Conservation (phyloP, 352 stramenopile genomes). For the Bremia lactucae region DNA sequence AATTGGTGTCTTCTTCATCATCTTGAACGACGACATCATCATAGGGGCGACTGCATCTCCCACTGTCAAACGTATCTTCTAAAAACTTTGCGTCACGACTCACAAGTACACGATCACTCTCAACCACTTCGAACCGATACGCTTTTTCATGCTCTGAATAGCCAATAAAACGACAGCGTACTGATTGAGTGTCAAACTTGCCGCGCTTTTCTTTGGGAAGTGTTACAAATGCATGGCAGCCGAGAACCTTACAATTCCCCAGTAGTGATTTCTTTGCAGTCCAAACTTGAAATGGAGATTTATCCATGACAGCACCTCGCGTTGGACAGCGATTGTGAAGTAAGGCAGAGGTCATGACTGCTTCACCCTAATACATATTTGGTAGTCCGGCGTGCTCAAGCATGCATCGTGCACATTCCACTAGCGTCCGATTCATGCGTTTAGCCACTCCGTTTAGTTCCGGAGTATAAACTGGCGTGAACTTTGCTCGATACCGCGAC, state of each 20-base stretch:
- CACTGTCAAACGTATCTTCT: too few relatives aligned
- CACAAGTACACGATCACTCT: too few relatives aligned
- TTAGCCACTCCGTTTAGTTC: not conserved
- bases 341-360: conserved; percentile 3
- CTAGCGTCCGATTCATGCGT: not conserved
- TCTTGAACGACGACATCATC: not conserved
- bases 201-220: not conserved
- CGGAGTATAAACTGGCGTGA: not conserved
- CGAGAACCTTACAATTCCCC: conserved; percentile 1
- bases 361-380: conserved; percentile 2
- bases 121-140: not conserved
- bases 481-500: not conserved
- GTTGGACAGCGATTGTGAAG: conserved; percentile 3
- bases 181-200: conserved; percentile 1
- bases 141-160: not conserved
- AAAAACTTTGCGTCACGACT: too few relatives aligned
- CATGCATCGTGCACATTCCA: not conserved
- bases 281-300: too few relatives aligned
- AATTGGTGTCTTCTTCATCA: not conserved
- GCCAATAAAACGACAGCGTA: not conserved
- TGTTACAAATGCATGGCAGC: not conserved
- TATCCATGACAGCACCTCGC: not conserved
- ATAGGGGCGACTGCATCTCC: not conserved
- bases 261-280: not conserved
- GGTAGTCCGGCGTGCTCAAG: conserved; percentile 4